phyloP scores from a whole-genome alignment of 129 eudicot species.

The Tagetes erecta region DNA sequence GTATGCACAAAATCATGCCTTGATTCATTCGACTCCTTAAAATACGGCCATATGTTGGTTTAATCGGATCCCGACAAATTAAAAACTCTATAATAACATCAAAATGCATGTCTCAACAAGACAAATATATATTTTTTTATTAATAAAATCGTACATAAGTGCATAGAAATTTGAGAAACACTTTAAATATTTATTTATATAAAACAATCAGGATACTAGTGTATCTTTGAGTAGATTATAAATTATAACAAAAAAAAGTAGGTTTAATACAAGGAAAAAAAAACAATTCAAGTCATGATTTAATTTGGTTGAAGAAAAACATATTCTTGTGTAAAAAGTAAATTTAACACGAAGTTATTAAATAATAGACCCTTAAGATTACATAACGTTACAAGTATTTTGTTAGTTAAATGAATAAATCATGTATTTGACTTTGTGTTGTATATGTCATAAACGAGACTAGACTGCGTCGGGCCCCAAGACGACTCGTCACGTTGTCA shows the following conservation, averaged over 20 bases:
- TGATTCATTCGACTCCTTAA: constrained; percentile 37
- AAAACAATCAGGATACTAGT: neutral
- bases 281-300: too few species aligned
- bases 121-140: constrained; percentile 19
- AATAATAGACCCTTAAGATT: neutral
- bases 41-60: constrained; percentile 38
- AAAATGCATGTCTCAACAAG: constrained; percentile 12
- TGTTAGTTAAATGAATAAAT: neutral
- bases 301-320: too few species aligned
- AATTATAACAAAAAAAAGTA: neutral
- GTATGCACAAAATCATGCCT: constrained; percentile 30
- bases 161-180: constrained; percentile 10
- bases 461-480: constrained; percentile 2
- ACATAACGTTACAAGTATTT: neutral
- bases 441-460: constrained; percentile 8
- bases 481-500: neutral
- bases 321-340: too few species aligned
- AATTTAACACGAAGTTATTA: too few species aligned
- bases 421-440: neutral
- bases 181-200: neutral
- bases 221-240: neutral
- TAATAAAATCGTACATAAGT: constrained; percentile 9
- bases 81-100: constrained; percentile 10
- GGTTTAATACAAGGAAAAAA: neutral
- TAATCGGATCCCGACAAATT: constrained; percentile 37